Conservation (phyloP, 805 yeast species). For the Starmera pachycereana region DNA sequence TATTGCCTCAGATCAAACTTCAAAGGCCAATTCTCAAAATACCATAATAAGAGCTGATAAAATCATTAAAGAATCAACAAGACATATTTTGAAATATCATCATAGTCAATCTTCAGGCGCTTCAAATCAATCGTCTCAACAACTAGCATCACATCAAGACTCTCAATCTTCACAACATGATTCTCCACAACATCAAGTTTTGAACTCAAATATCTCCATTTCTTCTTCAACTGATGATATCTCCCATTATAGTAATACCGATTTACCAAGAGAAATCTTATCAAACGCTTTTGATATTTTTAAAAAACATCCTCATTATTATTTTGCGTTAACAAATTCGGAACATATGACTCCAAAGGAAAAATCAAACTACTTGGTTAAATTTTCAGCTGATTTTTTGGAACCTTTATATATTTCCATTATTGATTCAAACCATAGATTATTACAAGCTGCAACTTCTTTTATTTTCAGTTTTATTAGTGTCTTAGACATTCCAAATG, state of each 20-base stretch:
- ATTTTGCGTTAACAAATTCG: conserved; percentile 10
- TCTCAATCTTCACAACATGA: not conserved
- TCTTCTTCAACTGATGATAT: conserved; percentile 6
- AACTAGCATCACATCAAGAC: not conserved
- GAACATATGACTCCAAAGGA: conserved; percentile 1
- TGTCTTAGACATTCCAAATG: conserved; percentile 20
- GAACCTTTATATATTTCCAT: conserved; percentile 31
- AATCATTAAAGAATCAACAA: conserved; percentile 14
- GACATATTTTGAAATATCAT: conserved; percentile 14
- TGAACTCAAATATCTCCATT: conserved; percentile 2
- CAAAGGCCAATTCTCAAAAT: not conserved
- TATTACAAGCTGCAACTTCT: conserved; percentile 26
- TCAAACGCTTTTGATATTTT: conserved; percentile 22
- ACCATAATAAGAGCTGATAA: conserved; percentile 16
- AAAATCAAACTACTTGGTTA: conserved; percentile 2
- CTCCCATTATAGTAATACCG: conserved; percentile 4
- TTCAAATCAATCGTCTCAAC: not conserved
- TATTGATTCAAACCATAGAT: conserved; percentile 23
- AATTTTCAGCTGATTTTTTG: conserved; percentile 1
- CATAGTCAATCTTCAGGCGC: conserved; percentile 2
- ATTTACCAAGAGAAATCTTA: conserved; percentile 16
- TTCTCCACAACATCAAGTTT: not conserved
- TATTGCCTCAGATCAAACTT: not conserved
- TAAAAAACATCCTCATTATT: conserved; percentile 23
- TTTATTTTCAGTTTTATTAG: conserved; percentile 24